These are phyloP conservation scores for Psilocybe tampanensis DNA, from an alignment of 768 basidiomycete species.

Conservation along the genomic window DNA sequence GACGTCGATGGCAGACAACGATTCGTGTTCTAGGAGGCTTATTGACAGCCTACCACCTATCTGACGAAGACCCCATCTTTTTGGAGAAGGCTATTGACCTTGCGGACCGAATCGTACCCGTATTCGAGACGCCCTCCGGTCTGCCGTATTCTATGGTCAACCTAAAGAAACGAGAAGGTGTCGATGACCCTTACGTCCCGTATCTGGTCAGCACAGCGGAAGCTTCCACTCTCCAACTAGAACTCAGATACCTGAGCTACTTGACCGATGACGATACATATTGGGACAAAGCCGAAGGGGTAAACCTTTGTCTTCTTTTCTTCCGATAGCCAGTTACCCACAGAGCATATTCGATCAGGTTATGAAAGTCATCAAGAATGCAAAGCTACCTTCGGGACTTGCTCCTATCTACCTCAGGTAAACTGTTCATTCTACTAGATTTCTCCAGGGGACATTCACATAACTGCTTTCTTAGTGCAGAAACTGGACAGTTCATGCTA, in stretches of 20 bases:
- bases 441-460: neutral
- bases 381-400: conserved; percentile 65
- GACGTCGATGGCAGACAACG: conserved; percentile 64
- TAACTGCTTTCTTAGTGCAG: conserved; percentile 27
- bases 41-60: conserved; percentile 84
- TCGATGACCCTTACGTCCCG: conserved; percentile 59
- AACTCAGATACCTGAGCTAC: conserved; percentile 82
- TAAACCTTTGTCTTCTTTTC: conserved; percentile 23
- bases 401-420: conserved; percentile 87
- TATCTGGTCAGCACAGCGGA: conserved; percentile 83
- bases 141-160: conserved; percentile 82
- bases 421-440: conserved; percentile 7
- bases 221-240: conserved; percentile 84
- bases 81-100: conserved; percentile 81
- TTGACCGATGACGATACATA: conserved; percentile 78
- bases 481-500: conserved; percentile 50
- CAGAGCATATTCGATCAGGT: conserved; percentile 29
- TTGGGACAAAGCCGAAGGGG: conserved; percentile 84
- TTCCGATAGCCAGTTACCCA: neutral
- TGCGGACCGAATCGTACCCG: conserved; percentile 80
- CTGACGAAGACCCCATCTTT: conserved; percentile 68
- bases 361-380: conserved; percentile 70
- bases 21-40: conserved; percentile 93
- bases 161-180: conserved; percentile 59
- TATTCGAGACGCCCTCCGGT: conserved; percentile 81